Evolutionary conservation across 306 rosid genomes (phyloP).

Genomic region (Malus sylvestris): DNA sequence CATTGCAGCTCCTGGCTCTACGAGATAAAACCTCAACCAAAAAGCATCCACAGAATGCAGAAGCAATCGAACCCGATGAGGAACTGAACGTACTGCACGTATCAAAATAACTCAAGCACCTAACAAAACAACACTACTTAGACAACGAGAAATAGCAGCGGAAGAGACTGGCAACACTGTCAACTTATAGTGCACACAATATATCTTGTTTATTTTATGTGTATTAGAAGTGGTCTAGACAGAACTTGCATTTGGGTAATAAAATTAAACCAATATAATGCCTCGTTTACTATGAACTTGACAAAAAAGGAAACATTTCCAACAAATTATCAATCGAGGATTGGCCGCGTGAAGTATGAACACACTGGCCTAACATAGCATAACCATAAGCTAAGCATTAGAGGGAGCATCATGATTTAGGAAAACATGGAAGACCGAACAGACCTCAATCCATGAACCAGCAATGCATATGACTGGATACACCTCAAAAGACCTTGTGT

Average conservation of each 20-base stretch:
- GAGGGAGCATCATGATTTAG: not conserved
- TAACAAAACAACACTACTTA: not conserved
- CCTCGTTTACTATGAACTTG: not conserved
- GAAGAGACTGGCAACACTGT: not conserved
- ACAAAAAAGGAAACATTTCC: not conserved
- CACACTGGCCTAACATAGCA: not conserved
- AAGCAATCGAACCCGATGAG: too few species aligned
- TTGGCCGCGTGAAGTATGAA: not conserved
- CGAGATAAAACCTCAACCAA: too few species aligned
- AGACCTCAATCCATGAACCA: not conserved
- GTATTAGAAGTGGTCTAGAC: not conserved
- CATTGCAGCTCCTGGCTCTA: not conserved
- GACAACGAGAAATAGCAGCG: not conserved
- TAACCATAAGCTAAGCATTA: not conserved
- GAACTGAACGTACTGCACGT: too few species aligned
- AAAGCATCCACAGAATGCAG: too few species aligned
- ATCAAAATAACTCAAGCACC: too few species aligned
- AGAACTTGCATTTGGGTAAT: not conserved
- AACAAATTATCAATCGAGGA: not conserved
- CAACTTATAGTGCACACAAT: not conserved
- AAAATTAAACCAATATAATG: not conserved
- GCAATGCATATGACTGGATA: not conserved
- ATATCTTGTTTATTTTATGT: too few species aligned
- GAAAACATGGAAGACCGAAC: not conserved
- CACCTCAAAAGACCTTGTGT: not conserved